Base-by-base conservation (phyloP, 2,329 filamentous ascomycete genomes). In the Diplodia sapinea region DNA sequence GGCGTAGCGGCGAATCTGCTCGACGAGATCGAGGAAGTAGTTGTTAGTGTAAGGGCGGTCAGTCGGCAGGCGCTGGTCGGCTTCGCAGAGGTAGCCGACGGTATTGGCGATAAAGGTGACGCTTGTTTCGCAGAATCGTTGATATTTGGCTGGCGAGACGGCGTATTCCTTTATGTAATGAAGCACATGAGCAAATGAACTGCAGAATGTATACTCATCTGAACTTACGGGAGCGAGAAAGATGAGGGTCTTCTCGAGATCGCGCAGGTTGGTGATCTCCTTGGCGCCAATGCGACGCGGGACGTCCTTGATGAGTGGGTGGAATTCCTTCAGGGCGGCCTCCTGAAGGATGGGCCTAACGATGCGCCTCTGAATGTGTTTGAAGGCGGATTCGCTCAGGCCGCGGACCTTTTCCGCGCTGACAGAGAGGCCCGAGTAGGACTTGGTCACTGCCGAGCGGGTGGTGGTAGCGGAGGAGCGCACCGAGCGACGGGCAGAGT, bases 21-120 rank as follows among this genome's bases (percentile, higher is more conserved):
- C 92, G 79, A 96, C 90, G 70, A 98, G 89, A 83, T 98, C 94
- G 82, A 97, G 90, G 79, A 97, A 97, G 82, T 98, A 98, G 77
- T 92, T 92, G 86, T 91, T 93, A 85, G 90, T 95, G 84, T 97
- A 98, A 72, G 93, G 93, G 74, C 91, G 89, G 80, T 98, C 94
- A 80, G 88, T 84, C 69, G 92, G 91, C 78, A 92, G 88, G 72
- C 90, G 89, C 82, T 94, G 92, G 79, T 98, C 94, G 78, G 89
- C 89, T 78, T 96, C 93, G 84, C 88, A 90, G 71, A 97, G 85
- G 80, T 90, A 90, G 80, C 93, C 89, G 79, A 96, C 92, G 69
- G 93, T 95, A 71, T 92, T 90, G 84, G 96, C 91, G 78, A 97
- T 89, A 81, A 93, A 95, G 79, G 89, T 89, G 78, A 97, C 92